Evolutionary conservation across 2,329 filamentous ascomycete species (phyloP), one percentile per base, ranked within the genome.

Genomic region (Diaporthe sp.): DNA sequence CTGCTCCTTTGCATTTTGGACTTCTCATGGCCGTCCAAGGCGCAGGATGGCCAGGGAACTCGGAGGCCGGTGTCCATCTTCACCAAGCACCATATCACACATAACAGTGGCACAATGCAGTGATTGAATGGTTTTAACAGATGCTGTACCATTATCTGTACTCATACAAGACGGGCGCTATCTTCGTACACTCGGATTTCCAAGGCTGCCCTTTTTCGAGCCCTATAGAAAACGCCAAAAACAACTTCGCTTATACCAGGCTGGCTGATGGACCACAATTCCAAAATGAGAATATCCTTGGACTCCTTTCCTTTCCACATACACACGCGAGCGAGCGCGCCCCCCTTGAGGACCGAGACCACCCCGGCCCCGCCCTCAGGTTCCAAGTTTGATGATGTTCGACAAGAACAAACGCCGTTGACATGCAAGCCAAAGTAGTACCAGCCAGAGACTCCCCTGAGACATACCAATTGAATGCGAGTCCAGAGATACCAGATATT

Each of bases 401-500:
- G n/a, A 68, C 47, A 68, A 68, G 63, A 27, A 35, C 47, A 68
- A 68, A 68, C 63, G 63, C 63, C 63, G 47, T 25, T 68, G 63
- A 68, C 63, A 68, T 68, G 63, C 63, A 68, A 68, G 44, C 63
- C 63, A 27, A 35, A 39, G n/a, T 39, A 66, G 32, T 68, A 51
- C 63, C 63, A 66, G 32, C 63, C 63, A 51, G 30, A 68, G 47
- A 68, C 44, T 22, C 32, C 63, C 32, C 19, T 39, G 47, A 27
- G 32, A 68, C 47, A 53, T 68, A 25, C n/a, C 44, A 12, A 39
- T 22, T 22, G 30, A 68, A 47, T 51, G 32, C 32, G 15, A 72
- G n/a, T 66, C 58, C 51, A 72, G 59, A 74, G 22, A 37, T 66
- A 37, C 63, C 58, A 70, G 59, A 70, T 47, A 68, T 74, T 74